phyloP scores from a whole-genome alignment of 352 stramenopile species.

The Thalassiosira delicatula region DNA sequence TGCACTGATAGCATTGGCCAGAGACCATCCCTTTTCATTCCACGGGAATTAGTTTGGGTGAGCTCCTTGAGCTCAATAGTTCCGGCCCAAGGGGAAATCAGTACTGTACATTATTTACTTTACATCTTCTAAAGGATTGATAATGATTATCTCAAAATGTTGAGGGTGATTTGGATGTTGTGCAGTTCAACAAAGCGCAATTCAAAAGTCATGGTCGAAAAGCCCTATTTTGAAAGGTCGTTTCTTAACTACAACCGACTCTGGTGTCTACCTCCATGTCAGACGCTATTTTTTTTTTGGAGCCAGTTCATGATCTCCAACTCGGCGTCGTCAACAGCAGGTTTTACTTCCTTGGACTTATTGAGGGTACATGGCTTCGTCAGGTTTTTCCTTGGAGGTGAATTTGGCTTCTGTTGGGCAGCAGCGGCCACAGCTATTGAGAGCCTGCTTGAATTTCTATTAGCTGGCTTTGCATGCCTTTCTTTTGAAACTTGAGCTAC shows the following conservation, averaged over 20 bases:
- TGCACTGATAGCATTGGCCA: too few relatives aligned
- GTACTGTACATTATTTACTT: neutral
- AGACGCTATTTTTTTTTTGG: conserved; percentile 16
- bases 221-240: too few relatives aligned
- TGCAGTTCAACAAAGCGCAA: too few relatives aligned
- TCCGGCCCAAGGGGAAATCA: too few relatives aligned
- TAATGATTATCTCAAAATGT: neutral
- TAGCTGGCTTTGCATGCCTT: neutral
- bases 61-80: too few relatives aligned
- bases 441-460: conserved; percentile 19
- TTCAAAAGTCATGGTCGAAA: too few relatives aligned
- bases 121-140: neutral
- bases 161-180: too few relatives aligned
- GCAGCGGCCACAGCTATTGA: conserved; percentile 23
- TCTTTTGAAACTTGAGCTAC: conserved; percentile 6
- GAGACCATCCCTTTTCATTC: too few relatives aligned
- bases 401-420: conserved; percentile 19
- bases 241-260: too few relatives aligned
- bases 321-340: conserved; percentile 3
- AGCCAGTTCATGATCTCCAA: conserved; percentile 30
- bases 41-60: too few relatives aligned
- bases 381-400: neutral
- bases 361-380: neutral
- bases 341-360: neutral
- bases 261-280: neutral